Conservation (phyloP, 805 yeast species). For the Wickerhamiella dianesei region DNA sequence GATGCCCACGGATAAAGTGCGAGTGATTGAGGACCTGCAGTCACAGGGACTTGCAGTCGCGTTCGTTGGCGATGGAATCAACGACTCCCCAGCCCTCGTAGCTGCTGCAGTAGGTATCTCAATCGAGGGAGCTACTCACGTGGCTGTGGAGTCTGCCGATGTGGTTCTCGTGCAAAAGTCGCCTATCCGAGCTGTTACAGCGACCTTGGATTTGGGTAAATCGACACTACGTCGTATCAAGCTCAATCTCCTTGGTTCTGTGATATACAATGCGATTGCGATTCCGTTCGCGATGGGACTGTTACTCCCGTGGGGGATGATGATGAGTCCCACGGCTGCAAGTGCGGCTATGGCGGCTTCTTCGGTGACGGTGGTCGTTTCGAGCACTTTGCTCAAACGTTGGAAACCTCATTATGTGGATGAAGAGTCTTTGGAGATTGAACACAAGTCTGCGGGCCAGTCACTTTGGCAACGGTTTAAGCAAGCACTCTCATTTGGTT, state of each 20-base stretch:
- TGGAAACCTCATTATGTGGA: constrained; percentile 26
- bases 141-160: constrained; percentile 95
- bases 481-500: not conserved
- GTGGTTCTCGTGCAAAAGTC: constrained; percentile 45
- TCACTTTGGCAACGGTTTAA: not conserved
- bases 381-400: constrained; percentile 57
- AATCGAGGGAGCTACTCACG: constrained; percentile 83
- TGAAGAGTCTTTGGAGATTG: not conserved
- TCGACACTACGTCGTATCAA: constrained; percentile 65
- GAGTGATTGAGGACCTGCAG: constrained; percentile 36
- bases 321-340: constrained; percentile 76
- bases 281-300: constrained; percentile 94
- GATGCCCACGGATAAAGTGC: constrained; percentile 64
- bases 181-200: constrained; percentile 29
- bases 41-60: constrained; percentile 48
- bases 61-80: constrained; percentile 95
- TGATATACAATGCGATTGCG: constrained; percentile 73
- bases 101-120: constrained; percentile 84
- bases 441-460: not conserved
- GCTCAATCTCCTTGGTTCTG: constrained; percentile 73
- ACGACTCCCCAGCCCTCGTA: constrained; percentile 93
- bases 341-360: constrained; percentile 90
- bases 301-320: constrained; percentile 59
- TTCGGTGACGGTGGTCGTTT: constrained; percentile 74
- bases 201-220: constrained; percentile 52